phyloP scores from a whole-genome alignment of 768 basidiomycete genomes.

The Lactifluus subvellereus region DNA sequence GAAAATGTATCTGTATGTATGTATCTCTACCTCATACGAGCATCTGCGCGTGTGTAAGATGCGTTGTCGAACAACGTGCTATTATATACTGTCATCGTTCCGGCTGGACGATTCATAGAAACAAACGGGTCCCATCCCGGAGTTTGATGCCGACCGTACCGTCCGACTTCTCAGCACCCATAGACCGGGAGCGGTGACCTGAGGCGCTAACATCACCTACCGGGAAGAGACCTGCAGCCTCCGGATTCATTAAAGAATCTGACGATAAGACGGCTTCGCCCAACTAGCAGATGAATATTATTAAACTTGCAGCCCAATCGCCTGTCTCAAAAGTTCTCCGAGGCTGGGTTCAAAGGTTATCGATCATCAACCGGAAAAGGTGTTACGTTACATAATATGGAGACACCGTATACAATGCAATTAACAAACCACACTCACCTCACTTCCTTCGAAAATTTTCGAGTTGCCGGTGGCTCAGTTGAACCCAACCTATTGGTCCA shows the following conservation, averaged over 20 bases:
- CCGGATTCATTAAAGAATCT: not conserved
- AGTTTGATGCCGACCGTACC: not conserved
- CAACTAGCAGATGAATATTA: not conserved
- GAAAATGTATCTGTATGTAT: slow-evolving; percentile 2
- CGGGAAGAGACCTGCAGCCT: not conserved
- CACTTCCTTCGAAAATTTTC: not conserved
- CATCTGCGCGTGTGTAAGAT: not conserved
- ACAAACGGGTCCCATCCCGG: not conserved
- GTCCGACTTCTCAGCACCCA: not conserved
- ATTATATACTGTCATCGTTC: not conserved
- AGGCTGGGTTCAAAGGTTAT: not conserved
- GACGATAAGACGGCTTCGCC: slow-evolving; percentile 3
- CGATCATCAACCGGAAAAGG: not conserved
- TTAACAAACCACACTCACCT: not conserved
- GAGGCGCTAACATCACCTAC: not conserved
- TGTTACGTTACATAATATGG: not conserved
- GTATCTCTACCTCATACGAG: not conserved
- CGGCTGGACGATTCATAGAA: not conserved
- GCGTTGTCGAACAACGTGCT: not conserved
- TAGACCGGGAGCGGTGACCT: not conserved
- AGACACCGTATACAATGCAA: too few species aligned
- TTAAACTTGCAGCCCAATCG: not conserved
- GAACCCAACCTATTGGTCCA: not conserved
- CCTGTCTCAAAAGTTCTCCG: not conserved
- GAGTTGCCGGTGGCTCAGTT: not conserved